phyloP scores from a whole-genome alignment of 495 filamentous ascomycete species.

The Hypoxylon lienhwacheense region DNA sequence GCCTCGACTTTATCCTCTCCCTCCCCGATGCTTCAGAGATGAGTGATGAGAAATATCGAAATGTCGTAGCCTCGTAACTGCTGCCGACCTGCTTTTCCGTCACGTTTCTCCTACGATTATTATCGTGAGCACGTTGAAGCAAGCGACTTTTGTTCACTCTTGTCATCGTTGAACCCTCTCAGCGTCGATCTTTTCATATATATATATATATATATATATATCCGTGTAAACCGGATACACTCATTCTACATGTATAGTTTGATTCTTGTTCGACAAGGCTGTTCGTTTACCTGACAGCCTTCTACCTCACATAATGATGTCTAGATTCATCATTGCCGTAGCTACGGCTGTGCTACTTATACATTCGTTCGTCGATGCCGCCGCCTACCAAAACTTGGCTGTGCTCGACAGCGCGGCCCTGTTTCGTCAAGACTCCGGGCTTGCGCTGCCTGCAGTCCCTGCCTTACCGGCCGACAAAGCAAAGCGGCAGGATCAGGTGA shows the following conservation, averaged over 20 bases:
- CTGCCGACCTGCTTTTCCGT: slow-evolving; percentile 16
- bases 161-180: neutral
- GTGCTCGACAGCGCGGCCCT: slow-evolving; percentile 18
- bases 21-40: slow-evolving; percentile 1
- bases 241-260: slow-evolving; percentile 17
- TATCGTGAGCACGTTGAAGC: neutral
- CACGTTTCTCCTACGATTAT: neutral
- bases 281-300: slow-evolving; percentile 20
- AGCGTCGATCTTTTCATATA: neutral
- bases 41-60: too few relatives aligned
- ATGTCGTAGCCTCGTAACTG: too few relatives aligned
- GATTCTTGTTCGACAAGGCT: slow-evolving; percentile 10
- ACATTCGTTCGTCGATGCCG: slow-evolving; percentile 1
- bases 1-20: slow-evolving; percentile 11
- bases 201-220: neutral
- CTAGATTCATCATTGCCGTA: neutral
- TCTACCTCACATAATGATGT: slow-evolving; percentile 18
- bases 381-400: slow-evolving; percentile 6
- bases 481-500: slow-evolving; percentile 10
- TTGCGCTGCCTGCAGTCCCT: slow-evolving; percentile 29
- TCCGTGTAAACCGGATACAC: neutral
- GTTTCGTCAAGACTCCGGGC: slow-evolving; percentile 14
- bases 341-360: slow-evolving; percentile 6
- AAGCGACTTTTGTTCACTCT: neutral
- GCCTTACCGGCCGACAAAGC: slow-evolving; percentile 12